Evolutionary conservation across 2,329 filamentous ascomycete species (phyloP).

Genomic region (Penicillium capsulatum): DNA sequence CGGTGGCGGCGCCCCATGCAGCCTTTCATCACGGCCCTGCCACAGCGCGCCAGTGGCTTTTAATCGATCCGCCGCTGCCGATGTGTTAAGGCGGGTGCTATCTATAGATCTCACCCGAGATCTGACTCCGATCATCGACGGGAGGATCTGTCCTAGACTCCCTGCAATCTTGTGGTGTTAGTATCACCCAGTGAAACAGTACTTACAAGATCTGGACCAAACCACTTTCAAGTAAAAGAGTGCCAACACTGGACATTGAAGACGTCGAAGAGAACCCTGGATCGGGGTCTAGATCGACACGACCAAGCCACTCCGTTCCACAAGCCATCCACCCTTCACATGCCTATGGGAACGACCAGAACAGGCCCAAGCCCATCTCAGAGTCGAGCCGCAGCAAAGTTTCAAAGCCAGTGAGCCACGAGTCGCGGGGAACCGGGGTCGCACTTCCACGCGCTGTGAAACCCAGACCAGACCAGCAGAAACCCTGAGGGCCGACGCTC

Average conservation of each 20-base stretch:
- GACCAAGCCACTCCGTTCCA: background rate
- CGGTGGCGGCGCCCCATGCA: slow-evolving; percentile 7
- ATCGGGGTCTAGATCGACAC: background rate
- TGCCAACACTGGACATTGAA: no score
- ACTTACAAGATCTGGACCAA: no score
- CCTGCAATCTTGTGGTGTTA: no score
- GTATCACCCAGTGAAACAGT: no score
- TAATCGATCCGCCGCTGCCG: slow-evolving; percentile 12
- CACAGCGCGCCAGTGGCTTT: slow-evolving; percentile 9
- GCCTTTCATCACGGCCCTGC: slow-evolving; percentile 4
- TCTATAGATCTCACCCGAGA: slow-evolving; percentile 11
- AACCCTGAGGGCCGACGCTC: slow-evolving; percentile 1
- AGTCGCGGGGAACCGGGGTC: slow-evolving; percentile 19
- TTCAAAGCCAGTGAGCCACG: slow-evolving; percentile 14
- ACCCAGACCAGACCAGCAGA: slow-evolving; percentile 5
- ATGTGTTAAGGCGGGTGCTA: slow-evolving; percentile 2
- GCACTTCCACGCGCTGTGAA: slow-evolving; percentile 17
- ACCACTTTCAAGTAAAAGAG: no score
- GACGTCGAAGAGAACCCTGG: no score
- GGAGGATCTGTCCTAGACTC: no score
- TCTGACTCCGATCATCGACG: no score
- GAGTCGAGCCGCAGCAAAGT: slow-evolving; percentile 10
- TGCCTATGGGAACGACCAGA: background rate
- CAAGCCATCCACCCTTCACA: background rate
- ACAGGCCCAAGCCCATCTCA: slow-evolving; percentile 3